Evolutionary conservation across 345 rosid genomes (phyloP).

Genomic region (Aethionema arabicum): DNA sequence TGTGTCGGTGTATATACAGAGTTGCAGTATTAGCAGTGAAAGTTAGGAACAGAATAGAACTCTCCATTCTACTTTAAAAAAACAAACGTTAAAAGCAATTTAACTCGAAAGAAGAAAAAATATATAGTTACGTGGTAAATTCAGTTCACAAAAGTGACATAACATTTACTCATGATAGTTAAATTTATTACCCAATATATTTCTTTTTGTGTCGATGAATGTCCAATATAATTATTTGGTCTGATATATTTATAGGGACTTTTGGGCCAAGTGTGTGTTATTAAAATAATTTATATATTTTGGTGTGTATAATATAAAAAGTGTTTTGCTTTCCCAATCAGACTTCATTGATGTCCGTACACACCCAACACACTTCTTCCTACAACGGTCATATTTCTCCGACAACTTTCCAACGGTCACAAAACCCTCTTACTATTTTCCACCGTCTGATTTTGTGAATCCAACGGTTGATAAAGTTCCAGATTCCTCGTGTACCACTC

Average conservation of each 20-base stretch:
- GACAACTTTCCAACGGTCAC: conserved; percentile 91
- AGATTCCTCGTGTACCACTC: conserved; percentile 42
- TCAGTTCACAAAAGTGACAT: not conserved
- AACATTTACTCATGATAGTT: conserved; percentile 5
- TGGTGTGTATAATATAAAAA: conserved; percentile 10
- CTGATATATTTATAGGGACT: not conserved
- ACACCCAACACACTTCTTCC: conserved; percentile 45
- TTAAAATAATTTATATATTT: too few relatives aligned
- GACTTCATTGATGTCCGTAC: conserved; percentile 47
- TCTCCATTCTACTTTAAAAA: too few relatives aligned
- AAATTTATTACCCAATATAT: conserved; percentile 22
- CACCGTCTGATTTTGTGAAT: conserved; percentile 56
- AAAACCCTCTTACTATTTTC: conserved; percentile 26
- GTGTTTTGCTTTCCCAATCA: conserved; percentile 21
- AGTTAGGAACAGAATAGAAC: not conserved
- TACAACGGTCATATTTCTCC: conserved; percentile 96
- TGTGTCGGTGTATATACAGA: not conserved
- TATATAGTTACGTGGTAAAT: not conserved
- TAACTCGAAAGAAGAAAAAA: not conserved
- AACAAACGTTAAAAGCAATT: not conserved
- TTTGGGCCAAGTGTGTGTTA: not conserved
- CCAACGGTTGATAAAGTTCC: conserved; percentile 46
- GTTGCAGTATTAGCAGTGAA: not conserved
- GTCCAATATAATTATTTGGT: not conserved
- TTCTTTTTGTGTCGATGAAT: not conserved